Evolutionary conservation across 495 filamentous ascomycete genomes (phyloP).

Genomic region (Letharia columbiana): DNA sequence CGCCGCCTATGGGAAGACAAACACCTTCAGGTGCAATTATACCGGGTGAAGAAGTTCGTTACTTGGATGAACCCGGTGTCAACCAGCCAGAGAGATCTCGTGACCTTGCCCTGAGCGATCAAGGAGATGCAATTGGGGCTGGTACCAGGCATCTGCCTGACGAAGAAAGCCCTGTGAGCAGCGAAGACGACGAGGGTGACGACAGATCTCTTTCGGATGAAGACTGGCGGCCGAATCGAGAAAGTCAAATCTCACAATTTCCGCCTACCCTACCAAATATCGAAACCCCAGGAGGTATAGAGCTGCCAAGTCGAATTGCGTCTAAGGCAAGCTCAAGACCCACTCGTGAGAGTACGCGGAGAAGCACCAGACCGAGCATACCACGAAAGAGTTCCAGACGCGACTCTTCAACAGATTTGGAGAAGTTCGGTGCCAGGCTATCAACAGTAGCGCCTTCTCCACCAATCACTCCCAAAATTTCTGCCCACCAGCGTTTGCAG

Average conservation of each 20-base stretch:
- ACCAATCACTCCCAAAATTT: constrained; percentile 23
- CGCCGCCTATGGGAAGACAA: constrained; percentile 42
- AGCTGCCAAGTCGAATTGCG: constrained; percentile 54
- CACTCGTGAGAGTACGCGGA: constrained; percentile 31
- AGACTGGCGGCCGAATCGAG: constrained; percentile 27
- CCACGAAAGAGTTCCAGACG: constrained; percentile 58
- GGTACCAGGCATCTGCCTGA: constrained; percentile 28
- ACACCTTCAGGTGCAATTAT: constrained; percentile 24
- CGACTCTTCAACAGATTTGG: constrained; percentile 29
- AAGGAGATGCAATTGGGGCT: constrained; percentile 28
- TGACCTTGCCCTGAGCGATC: constrained; percentile 45
- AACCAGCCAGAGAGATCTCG: constrained; percentile 47
- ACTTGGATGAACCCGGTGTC: constrained; percentile 50
- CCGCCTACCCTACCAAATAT: constrained; percentile 53
- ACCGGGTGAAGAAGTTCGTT: constrained; percentile 35
- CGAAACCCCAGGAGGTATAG: constrained; percentile 53
- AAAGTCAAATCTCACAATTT: constrained; percentile 38
- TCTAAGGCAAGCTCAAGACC: constrained; percentile 46
- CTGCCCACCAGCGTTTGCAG: constrained; percentile 21
- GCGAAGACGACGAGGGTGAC: constrained; percentile 30
- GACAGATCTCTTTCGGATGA: constrained; percentile 38
- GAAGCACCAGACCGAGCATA: constrained; percentile 35
- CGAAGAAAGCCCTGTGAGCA: constrained; percentile 19
- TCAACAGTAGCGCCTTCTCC: constrained; percentile 26
- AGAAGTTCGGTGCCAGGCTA: constrained; percentile 23